These are phyloP conservation scores for Verticillium isaacii DNA, from an alignment of 2,329 filamentous ascomycete genomes.

Conservation along the genomic window DNA sequence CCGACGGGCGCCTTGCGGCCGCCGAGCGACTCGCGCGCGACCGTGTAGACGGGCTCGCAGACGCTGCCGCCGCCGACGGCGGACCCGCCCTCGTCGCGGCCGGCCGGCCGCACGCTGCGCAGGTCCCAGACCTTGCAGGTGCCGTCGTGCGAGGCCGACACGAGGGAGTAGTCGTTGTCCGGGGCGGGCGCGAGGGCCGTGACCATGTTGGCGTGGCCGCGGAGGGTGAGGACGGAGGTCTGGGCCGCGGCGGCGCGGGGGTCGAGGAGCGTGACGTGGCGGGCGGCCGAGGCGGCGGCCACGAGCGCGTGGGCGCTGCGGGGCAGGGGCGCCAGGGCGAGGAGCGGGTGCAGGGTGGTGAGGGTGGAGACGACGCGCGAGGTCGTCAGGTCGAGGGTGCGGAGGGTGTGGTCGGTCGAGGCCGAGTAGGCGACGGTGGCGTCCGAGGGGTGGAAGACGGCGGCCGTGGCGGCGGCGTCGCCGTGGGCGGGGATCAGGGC, in stretches of 20 bases:
- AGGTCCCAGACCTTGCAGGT: constrained; percentile 95
- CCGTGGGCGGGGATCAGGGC: constrained; percentile 68
- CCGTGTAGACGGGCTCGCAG: constrained; percentile 68
- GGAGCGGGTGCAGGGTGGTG: constrained; percentile 76
- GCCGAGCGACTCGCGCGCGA: constrained; percentile 69
- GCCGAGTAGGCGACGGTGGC: constrained; percentile 85
- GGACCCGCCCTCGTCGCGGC: constrained; percentile 54
- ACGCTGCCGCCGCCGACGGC: constrained; percentile 47
- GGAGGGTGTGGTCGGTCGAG: constrained; percentile 85
- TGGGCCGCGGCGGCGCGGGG: constrained; percentile 72
- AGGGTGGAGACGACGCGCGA: constrained; percentile 73
- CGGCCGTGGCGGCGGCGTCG: constrained; percentile 70
- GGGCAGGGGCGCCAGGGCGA: constrained; percentile 72
- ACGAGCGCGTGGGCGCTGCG: constrained; percentile 50
- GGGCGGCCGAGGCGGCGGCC: constrained; percentile 73
- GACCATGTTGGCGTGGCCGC: constrained; percentile 78
- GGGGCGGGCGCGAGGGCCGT: constrained; percentile 36
- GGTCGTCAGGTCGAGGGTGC: constrained; percentile 88
- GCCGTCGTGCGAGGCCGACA: constrained; percentile 86
- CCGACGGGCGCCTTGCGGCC: constrained; percentile 59
- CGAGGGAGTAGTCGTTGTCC: constrained; percentile 74
- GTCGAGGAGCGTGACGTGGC: constrained; percentile 91
- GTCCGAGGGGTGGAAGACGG: constrained; percentile 81
- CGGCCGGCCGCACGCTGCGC: constrained; percentile 58
- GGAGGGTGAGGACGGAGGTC: constrained; percentile 82